Evolutionary conservation across 352 stramenopile genomes (phyloP), one percentile per base, ranked within the genome.

Genomic region (Lagenidium sp.): DNA sequence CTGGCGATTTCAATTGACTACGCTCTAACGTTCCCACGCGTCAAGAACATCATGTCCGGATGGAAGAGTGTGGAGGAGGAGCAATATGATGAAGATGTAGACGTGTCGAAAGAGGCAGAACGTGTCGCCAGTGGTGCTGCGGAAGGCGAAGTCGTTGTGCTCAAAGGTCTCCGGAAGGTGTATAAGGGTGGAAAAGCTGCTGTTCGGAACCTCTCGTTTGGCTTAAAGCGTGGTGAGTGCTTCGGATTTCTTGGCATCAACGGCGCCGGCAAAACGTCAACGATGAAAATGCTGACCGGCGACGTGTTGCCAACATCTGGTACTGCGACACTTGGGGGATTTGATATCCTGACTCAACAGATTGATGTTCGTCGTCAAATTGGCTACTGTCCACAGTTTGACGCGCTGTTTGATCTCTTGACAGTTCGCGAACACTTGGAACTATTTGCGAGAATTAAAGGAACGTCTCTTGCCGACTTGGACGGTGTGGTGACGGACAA

Each of bases 171-270:
- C 4, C 60, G 79, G 18, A 97, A 97, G 58, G 78, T 97, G 29
- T 97, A 95, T 60, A 69, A 66, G 29, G 81, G 71, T 16, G 54
- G 70, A 31, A 96, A 95, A 51, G 66, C 82, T 26, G 86, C 79
- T 0, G 72, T 93, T 15, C 51, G 61, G 23, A 58, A 81, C 23
- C 40, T 96, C 18, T 87, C 69, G 2, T 90, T 95, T 23, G 79
- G 65, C 2, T 56, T 56, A 23, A 94, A 97, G 59, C 60, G 64
- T 2, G 89, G 94, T 20, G 85, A 98, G 43, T 96, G 89, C 44
- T 97, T 98, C 57, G 94, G 94, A 1, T 93, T 97, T 46, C 67
- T 98, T 4, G 94, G 94, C 24, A 94, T 97, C 42, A 98, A 98
- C 44, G 91, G 93, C 21, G 94, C 78, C 5, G 94, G 94, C 26